Conservation (phyloP, 2,329 filamentous ascomycete genomes). For the Achaetomium macrosporum region DNA sequence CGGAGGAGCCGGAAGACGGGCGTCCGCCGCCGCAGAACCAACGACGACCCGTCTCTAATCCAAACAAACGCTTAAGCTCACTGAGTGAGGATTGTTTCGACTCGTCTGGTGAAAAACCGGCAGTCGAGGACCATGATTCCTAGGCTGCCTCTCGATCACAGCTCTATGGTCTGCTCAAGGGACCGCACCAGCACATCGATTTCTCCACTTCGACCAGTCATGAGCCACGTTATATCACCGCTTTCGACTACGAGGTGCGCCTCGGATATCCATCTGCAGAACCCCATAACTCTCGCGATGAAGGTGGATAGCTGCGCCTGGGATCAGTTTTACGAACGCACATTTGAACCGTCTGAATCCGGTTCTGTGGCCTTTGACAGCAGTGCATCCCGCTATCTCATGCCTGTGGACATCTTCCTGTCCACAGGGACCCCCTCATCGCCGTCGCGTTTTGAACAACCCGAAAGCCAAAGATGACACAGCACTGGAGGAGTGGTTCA, state of each 20-base stretch:
- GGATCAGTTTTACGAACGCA: background rate
- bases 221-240: too few relatives aligned
- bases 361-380: background rate
- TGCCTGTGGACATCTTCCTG: background rate
- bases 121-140: too few relatives aligned
- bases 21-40: background rate
- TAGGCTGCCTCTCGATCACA: too few relatives aligned
- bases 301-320: background rate
- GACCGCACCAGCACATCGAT: too few relatives aligned
- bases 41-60: background rate
- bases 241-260: too few relatives aligned
- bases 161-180: too few relatives aligned
- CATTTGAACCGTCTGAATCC: background rate
- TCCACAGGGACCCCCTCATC: background rate
- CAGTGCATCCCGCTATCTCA: background rate
- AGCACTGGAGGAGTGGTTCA: background rate
- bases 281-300: background rate
- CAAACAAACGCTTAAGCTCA: background rate
- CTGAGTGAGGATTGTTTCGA: too few relatives aligned
- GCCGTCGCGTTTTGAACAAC: background rate
- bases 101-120: too few relatives aligned
- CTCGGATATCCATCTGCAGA: background rate
- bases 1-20: background rate
- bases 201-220: too few relatives aligned
- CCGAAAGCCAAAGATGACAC: background rate